phyloP scores from a whole-genome alignment of 1,284 basidiomycete species.

The Puccinia hordei region DNA sequence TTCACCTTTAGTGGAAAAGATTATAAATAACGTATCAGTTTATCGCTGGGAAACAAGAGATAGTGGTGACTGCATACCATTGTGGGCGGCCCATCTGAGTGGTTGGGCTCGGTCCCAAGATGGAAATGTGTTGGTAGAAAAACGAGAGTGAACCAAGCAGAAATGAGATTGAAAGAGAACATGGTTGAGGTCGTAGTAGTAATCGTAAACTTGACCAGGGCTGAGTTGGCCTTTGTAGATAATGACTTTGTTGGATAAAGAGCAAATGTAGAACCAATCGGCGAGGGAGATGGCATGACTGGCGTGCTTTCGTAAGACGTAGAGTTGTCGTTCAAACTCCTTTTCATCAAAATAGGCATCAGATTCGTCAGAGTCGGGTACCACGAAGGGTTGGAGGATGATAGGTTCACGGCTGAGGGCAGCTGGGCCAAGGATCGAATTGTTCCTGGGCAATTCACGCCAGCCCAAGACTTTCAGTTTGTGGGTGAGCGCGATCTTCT shows the following conservation, averaged over 20 bases:
- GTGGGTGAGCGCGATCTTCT: conserved; percentile 75
- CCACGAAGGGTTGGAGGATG: conserved; percentile 94
- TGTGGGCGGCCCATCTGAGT: conserved; percentile 96
- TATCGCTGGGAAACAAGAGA: not conserved
- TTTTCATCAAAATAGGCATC: conserved; percentile 73
- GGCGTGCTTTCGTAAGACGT: conserved; percentile 93
- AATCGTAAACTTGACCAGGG: conserved; percentile 94
- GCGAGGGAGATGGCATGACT: conserved; percentile 93
- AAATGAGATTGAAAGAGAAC: conserved; percentile 93
- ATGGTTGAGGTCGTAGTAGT: conserved; percentile 97
- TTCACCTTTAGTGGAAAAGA: conserved; percentile 67
- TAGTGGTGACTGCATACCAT: conserved; percentile 68
- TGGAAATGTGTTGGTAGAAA: conserved; percentile 97
- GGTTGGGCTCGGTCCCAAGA: conserved; percentile 99
- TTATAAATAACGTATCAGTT: not conserved
- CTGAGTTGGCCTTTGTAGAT: conserved; percentile 98
- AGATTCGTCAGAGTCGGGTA: conserved; percentile 60
- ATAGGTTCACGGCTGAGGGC: conserved; percentile 93
- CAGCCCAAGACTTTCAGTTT: conserved; percentile 91
- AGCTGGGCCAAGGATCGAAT: conserved; percentile 90
- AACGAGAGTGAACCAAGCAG: conserved; percentile 95
- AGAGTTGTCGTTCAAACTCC: conserved; percentile 89
- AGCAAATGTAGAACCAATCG: conserved; percentile 97
- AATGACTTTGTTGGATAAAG: conserved; percentile 92
- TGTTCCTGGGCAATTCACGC: conserved; percentile 94